Base-by-base conservation (phyloP, 495 filamentous ascomycete species). In the Letharia lupina region DNA sequence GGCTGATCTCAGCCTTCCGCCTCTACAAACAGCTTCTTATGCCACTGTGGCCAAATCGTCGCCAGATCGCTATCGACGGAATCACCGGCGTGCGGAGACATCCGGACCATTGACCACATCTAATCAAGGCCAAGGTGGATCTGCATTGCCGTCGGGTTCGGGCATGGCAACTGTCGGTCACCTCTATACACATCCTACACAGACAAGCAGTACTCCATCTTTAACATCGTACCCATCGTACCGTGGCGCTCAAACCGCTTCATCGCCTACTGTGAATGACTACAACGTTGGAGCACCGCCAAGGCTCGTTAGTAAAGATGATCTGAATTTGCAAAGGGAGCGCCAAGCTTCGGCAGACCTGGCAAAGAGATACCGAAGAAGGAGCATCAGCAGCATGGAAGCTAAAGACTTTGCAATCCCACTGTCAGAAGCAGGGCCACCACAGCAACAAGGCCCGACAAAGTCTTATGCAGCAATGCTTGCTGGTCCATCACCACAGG, bases 301-400 rank as follows among this genome's bases (percentile, higher is more conserved):
- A 58, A 70, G 65, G 62, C 65, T 70, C 47, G 72, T 66, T 41
- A 74, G 79, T 61, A 70, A 78, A 64, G 84, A 87, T 72, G 84
- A 87, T 66, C 79, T 82, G 73, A 78, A 76, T 47, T 68, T 86
- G 52, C 72, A 78, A 47, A 78, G 75, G 54, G 78, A 75, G 44
- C 70, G 74, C 18, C 68, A 67, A 61, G 39, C 60, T 41, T 56
- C 75, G 23, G 78, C 82, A 23, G 91, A 93, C 59, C 79, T 86
- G 60, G 84, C 87, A 13, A 90, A 90, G 74, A 83, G 89, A 67
- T 90, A 91, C 77, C 81, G 92, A 67, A 84, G 92, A 71, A 83
- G 91, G 63, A 96, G 92, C 73, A 83, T 92, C 79, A 89, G 90
- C 64, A 89, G 84, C 59, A 82, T 96, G 70, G 91, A 94, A 77